A percentile compares a stretch with the other conserved stretches of the same genome.
These are phyloP conservation scores for Arxiozyma bovina DNA, from an alignment of 1,139 yeast genomes.

Conservation along the genomic window DNA sequence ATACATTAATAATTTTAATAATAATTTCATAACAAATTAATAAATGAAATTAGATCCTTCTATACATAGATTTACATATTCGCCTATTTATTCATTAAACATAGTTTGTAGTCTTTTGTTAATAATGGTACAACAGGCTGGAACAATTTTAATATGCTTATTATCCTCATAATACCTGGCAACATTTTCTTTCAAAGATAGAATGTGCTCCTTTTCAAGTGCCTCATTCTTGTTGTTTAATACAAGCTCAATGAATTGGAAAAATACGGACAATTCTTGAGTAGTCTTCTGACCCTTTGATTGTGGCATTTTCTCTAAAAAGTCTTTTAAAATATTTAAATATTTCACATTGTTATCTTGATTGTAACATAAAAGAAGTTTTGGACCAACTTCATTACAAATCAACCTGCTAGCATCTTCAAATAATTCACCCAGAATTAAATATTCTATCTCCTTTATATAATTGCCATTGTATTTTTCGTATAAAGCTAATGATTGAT, in stretches of 20 bases:
- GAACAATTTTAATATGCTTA: constrained; percentile 13
- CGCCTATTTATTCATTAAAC: background rate
- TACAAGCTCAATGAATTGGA: constrained; percentile 34
- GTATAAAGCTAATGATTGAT: constrained; percentile 46
- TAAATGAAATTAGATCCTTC: background rate
- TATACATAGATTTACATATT: background rate
- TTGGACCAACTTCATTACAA: constrained; percentile 57
- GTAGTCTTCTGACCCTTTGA: constrained; percentile 47
- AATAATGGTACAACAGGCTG: constrained; percentile 28
- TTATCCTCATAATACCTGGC: constrained; percentile 30
- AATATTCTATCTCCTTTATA: constrained; percentile 52
- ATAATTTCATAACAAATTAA: too few species aligned
- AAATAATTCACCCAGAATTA: constrained; percentile 54
- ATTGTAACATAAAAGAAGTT: constrained; percentile 37
- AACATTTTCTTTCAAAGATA: constrained; percentile 39
- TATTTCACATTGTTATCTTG: constrained; percentile 32
- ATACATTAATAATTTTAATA: too few species aligned
- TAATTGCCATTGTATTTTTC: constrained; percentile 34
- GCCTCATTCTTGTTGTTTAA: constrained; percentile 10
- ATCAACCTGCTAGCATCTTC: constrained; percentile 57
- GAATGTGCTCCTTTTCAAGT: constrained; percentile 24
- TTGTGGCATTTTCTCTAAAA: constrained; percentile 44
- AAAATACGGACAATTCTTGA: constrained; percentile 51
- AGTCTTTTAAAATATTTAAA: constrained; percentile 33
- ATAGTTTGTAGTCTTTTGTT: constrained; percentile 15